phyloP scores from a whole-genome alignment of 2,329 filamentous ascomycete species.

The Fusarium proliferatum region DNA sequence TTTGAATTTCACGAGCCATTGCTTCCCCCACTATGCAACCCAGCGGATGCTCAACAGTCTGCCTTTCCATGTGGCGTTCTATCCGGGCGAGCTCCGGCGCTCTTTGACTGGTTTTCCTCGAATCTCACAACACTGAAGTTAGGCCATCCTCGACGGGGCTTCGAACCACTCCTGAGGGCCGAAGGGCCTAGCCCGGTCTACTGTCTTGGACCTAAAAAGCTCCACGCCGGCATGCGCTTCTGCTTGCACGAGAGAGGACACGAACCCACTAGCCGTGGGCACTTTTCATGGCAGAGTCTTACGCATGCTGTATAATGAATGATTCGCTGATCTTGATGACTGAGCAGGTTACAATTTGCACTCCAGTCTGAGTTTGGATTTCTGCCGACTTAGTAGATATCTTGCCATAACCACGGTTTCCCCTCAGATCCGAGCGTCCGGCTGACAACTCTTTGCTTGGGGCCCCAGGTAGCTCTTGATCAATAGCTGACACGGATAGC shows the following conservation, averaged over 20 bases:
- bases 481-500: background rate
- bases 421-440: background rate
- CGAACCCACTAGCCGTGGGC: background rate
- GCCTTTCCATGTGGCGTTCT: conserved; percentile 30
- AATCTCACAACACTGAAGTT: conserved; percentile 16
- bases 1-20: background rate
- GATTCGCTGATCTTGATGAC: background rate
- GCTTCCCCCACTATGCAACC: background rate
- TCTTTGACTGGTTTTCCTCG: conserved; percentile 21
- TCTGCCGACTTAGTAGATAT: background rate
- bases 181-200: conserved; percentile 41
- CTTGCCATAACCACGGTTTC: background rate
- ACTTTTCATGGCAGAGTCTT: background rate
- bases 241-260: background rate
- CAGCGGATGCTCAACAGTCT: conserved; percentile 7
- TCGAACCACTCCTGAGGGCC: conserved; percentile 37
- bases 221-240: background rate
- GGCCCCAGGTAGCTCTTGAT: background rate
- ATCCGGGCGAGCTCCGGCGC: conserved; percentile 24
- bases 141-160: conserved; percentile 25
- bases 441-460: background rate
- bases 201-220: conserved; percentile 16
- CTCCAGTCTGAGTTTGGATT: background rate
- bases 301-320: background rate
- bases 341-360: background rate